These are phyloP conservation scores for Simmondsia chinensis DNA, from an alignment of 148 eudicot species.

Conservation along the genomic window DNA sequence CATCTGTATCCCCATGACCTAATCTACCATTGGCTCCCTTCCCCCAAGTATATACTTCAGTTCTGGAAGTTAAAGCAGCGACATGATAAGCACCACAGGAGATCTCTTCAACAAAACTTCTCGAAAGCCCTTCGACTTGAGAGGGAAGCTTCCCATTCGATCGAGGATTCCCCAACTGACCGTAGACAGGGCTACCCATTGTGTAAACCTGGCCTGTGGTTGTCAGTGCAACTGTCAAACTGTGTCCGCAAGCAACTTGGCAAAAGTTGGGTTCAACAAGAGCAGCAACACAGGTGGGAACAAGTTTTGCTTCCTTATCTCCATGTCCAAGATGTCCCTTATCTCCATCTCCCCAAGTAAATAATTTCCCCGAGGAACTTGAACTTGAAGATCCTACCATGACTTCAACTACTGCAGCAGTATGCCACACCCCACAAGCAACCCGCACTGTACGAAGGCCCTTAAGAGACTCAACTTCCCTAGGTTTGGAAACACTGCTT, in stretches of 20 bases:
- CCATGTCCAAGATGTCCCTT: conserved; percentile 82
- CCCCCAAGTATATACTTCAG: conserved; percentile 81
- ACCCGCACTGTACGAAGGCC: conserved; percentile 46
- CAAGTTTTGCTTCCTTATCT: conserved; percentile 43
- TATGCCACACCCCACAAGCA: conserved; percentile 77
- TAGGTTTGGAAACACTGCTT: conserved; percentile 29
- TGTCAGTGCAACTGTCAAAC: conserved; percentile 67
- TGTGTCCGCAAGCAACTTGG: conserved; percentile 69
- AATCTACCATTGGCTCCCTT: conserved; percentile 67
- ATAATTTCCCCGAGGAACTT: conserved; percentile 41
- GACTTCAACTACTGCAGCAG: conserved; percentile 63
- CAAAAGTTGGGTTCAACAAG: conserved; percentile 42
- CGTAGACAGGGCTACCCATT: conserved; percentile 64
- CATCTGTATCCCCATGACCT: conserved; percentile 63
- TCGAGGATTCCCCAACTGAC: conserved; percentile 50
- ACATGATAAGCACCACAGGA: conserved; percentile 80
- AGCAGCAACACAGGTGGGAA: conserved; percentile 45
- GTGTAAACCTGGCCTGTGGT: conserved; percentile 63
- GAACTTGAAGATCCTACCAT: conserved; percentile 33
- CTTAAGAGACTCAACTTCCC: conserved; percentile 53
- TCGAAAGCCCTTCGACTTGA: conserved; percentile 46
- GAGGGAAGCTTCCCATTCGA: conserved; percentile 38
- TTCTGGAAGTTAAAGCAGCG: conserved; percentile 50
- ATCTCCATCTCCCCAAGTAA: conserved; percentile 81
- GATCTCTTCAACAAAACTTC: conserved; percentile 50